Evolutionary conservation across 331 rosid genomes (phyloP).

Genomic region (Rosa hybrid): DNA sequence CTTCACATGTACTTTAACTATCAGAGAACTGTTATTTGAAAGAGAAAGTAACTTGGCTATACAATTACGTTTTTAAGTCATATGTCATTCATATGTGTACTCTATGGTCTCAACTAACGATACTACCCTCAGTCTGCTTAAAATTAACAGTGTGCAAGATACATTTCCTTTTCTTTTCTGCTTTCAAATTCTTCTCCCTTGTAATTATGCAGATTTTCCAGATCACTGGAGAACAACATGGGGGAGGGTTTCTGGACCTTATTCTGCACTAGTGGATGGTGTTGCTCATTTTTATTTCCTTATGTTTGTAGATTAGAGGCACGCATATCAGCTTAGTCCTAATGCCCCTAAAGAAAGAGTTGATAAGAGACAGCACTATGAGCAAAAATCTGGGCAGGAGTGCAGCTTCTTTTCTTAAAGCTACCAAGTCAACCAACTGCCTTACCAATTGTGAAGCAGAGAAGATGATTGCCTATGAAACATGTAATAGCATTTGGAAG

Average conservation of each 20-base stretch:
- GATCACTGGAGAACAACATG: background rate
- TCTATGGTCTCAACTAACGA: background rate
- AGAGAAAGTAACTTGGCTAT: too few species aligned
- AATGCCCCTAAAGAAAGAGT: too few species aligned
- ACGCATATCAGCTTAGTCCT: too few species aligned
- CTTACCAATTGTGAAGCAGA: conserved; percentile 44
- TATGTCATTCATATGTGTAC: background rate
- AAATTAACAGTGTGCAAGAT: background rate
- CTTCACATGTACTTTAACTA: background rate
- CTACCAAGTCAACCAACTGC: conserved; percentile 43
- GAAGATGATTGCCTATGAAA: conserved; percentile 40
- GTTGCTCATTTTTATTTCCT: too few species aligned
- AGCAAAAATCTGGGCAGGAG: conserved; percentile 52
- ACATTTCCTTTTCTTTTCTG: background rate
- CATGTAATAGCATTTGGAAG: conserved; percentile 73
- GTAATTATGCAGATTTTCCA: background rate
- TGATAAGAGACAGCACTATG: too few species aligned
- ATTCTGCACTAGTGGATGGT: conserved; percentile 3
- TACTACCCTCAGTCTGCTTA: background rate
- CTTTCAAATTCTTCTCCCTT: background rate
- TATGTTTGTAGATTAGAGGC: too few species aligned
- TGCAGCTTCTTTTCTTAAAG: conserved; percentile 69
- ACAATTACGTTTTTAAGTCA: background rate
- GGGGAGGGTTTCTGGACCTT: conserved; percentile 13
- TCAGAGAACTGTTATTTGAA: background rate